phyloP scores from a whole-genome alignment of 441 rosid species.

The Kokia cookei region DNA sequence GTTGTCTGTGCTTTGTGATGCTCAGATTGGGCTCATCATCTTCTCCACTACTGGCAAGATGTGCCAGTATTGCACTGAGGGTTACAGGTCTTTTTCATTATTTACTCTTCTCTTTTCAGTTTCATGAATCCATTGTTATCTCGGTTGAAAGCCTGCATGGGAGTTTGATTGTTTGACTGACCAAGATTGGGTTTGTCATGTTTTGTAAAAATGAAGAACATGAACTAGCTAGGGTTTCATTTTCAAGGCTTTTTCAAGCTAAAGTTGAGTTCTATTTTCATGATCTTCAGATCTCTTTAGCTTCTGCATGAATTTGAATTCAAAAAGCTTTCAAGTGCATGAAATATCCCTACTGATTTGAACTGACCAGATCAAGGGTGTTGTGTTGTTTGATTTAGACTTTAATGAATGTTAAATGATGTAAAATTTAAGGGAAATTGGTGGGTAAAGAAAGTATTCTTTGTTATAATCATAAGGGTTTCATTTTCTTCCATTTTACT shows the following conservation, averaged over 20 bases:
- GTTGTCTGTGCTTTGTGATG: conserved; percentile 64
- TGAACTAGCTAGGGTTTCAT: conserved; percentile 25
- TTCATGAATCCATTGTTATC: neutral
- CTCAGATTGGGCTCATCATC: conserved; percentile 65
- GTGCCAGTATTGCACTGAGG: conserved; percentile 52
- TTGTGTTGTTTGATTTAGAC: too few relatives aligned
- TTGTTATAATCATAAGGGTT: neutral
- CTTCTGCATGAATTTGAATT: neutral
- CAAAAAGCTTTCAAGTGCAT: neutral
- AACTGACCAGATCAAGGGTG: too few relatives aligned
- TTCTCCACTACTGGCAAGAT: conserved; percentile 70
- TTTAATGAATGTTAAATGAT: too few relatives aligned
- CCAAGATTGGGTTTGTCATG: neutral
- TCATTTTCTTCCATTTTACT: neutral
- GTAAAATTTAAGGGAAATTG: too few relatives aligned
- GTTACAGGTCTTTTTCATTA: conserved; percentile 29
- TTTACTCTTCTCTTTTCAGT: neutral
- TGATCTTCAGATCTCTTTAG: neutral
- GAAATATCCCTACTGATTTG: too few relatives aligned
- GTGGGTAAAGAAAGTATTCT: neutral
- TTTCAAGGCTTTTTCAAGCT: neutral
- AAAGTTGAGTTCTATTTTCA: neutral
- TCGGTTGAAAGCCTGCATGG: neutral
- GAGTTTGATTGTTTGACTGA: neutral
- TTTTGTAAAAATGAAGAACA: neutral